These are phyloP conservation scores for Phyllosticta citriasiana DNA, from an alignment of 2,329 filamentous ascomycete species.

Conservation along the genomic window DNA sequence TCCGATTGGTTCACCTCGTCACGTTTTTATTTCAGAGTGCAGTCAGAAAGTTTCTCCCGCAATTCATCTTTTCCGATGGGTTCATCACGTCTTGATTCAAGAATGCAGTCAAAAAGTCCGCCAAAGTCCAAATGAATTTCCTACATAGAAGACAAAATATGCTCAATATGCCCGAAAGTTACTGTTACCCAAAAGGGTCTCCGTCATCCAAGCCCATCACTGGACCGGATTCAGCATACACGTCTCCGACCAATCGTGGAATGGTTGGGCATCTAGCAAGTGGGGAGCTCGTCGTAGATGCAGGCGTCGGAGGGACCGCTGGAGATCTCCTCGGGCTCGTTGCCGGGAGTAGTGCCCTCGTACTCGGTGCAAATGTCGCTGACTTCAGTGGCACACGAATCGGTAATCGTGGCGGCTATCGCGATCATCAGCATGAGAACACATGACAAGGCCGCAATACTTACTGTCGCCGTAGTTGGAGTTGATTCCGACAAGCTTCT, in stretches of 20 bases:
- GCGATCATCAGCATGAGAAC: not conserved
- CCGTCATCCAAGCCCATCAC: not conserved
- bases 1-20: too few relatives aligned
- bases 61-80: too few relatives aligned
- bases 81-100: not conserved
- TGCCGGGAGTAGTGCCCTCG: constrained; percentile 23
- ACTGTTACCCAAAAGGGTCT: not conserved
- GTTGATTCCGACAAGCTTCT: constrained; percentile 41
- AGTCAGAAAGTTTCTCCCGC: too few relatives aligned
- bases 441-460: not conserved
- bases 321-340: constrained; percentile 23
- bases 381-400: constrained; percentile 19
- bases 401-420: constrained; percentile 8
- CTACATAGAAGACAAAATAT: not conserved
- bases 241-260: not conserved
- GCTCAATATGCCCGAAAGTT: not conserved
- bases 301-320: constrained; percentile 24
- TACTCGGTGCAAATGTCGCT: constrained; percentile 27
- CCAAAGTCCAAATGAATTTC: not conserved
- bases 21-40: too few relatives aligned
- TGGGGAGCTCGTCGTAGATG: constrained; percentile 17
- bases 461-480: constrained; percentile 40
- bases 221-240: not conserved
- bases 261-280: constrained; percentile 3
- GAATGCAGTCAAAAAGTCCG: not conserved